Evolutionary conservation across 371 early-diverging fungal genomes (phyloP).

Genomic region (Haplosporangium sp.): DNA sequence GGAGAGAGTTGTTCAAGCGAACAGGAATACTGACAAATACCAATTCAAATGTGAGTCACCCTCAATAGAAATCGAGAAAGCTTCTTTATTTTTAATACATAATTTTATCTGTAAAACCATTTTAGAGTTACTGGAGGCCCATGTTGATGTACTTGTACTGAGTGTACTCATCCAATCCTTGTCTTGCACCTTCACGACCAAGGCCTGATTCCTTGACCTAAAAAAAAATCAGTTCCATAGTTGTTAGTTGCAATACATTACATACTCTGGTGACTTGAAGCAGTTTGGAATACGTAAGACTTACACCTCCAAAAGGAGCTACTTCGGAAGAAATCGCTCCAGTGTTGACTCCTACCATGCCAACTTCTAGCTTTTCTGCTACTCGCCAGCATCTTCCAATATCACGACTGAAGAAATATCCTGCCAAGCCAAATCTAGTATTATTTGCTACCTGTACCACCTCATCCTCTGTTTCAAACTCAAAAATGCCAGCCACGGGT

Average conservation of each 20-base stretch:
- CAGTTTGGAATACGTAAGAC: conserved; percentile 8
- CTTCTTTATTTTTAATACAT: background rate
- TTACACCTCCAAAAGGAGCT: conserved; percentile 83
- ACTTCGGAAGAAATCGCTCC: conserved; percentile 73
- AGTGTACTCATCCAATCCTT: conserved; percentile 67
- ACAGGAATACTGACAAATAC: background rate
- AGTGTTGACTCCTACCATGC: conserved; percentile 94
- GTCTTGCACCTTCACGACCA: conserved; percentile 78
- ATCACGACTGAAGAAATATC: conserved; percentile 86
- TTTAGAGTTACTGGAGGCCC: conserved; percentile 12
- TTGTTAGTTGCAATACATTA: background rate
- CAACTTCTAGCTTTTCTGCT: conserved; percentile 83
- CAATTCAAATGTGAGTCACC: conserved; percentile 13
- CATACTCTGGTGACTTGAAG: background rate
- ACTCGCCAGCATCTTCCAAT: conserved; percentile 83
- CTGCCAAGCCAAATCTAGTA: conserved; percentile 82
- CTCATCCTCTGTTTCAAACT: conserved; percentile 77
- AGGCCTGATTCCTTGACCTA: conserved; percentile 83
- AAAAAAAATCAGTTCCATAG: background rate
- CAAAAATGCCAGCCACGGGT: conserved; percentile 79
- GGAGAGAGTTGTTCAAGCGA: background rate
- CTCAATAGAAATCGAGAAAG: background rate
- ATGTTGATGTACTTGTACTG: conserved; percentile 66
- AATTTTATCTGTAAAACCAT: background rate
- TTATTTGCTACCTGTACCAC: conserved; percentile 81